Evolutionary conservation across 257 asterid species (phyloP), one percentile per base, ranked within the genome.

Genomic region (Euphrasia confusa): DNA sequence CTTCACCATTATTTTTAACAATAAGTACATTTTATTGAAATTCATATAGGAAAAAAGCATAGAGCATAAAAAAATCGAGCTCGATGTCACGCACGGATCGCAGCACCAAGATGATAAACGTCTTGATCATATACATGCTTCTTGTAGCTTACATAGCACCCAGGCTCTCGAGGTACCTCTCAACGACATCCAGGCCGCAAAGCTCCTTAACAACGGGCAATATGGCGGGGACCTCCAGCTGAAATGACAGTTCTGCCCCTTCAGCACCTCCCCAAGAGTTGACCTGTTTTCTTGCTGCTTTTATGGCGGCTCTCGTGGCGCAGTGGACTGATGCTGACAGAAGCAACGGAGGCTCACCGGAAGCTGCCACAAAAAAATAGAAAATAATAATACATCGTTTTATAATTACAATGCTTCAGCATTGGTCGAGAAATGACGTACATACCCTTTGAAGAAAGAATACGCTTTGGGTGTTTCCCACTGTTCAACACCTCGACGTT

Each of bases 371-470:
- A 68, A 32, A 52, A 49, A 49, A 14, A 3, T 6, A 14, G 1
- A 21, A 21, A 21, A 21, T 21, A 21, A 0, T 1, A 11, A 45
- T 10, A n/a, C 2, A 15, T 45, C 1, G 2, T 45, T 11, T 12
- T 45, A 21, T 21, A 21, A 10, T 45, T 45, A 5, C 52, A 45
- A 10, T 45, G n/a, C 24, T 21, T 0, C 52, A 45, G 1, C 17
- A 45, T 2, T 45, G 10, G 40, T 7, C 42, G 42, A 37, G 42
- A 37, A 3, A 50, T 21, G 24, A 7, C 2, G 42, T 37, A 68
- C 62, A 24, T 47, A 87, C 95, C 95, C 70, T 87, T 87, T 12
- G 94, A 84, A 1, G 95, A 87, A 68, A 87, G 90, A 63, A 84
- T 63, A 7, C 94, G 89, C 2, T 77, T 72, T 53, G 72, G 61